These are phyloP conservation scores for Onygena corvina DNA, from an alignment of 2,329 filamentous ascomycete genomes.

Conservation along the genomic window DNA sequence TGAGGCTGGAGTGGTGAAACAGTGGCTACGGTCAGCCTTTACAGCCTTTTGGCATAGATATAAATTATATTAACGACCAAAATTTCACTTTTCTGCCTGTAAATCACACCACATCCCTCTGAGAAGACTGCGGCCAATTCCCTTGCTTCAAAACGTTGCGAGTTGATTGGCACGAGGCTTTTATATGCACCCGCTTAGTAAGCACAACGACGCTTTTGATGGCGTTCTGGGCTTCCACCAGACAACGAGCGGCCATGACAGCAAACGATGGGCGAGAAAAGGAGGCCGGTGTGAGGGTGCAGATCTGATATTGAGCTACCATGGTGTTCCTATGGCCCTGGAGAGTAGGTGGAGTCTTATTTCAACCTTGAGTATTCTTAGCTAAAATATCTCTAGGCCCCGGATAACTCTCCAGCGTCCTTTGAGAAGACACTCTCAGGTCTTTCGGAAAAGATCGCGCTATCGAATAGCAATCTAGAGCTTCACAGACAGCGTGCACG, in stretches of 20 bases:
- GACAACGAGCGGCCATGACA: not conserved
- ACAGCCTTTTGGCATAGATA: too few relatives aligned
- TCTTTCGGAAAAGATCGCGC: conserved; percentile 70
- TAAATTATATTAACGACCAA: too few relatives aligned
- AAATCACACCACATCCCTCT: too few relatives aligned
- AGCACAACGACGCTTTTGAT: too few relatives aligned
- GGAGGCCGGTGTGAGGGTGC: not conserved
- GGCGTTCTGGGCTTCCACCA: too few relatives aligned
- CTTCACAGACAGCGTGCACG: conserved; percentile 58
- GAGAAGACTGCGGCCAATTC: too few relatives aligned
- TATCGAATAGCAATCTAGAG: conserved; percentile 62
- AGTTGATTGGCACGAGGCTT: too few relatives aligned
- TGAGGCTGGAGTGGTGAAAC: too few relatives aligned
- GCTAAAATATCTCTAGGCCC: conserved; percentile 42
- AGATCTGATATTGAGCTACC: conserved; percentile 1
- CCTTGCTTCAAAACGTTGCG: too few relatives aligned
- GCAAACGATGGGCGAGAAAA: not conserved
- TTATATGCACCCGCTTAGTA: not conserved
- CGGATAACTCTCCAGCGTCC: conserved; percentile 70
- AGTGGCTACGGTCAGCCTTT: too few relatives aligned
- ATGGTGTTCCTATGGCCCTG: conserved; percentile 86
- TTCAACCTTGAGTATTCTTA: not conserved
- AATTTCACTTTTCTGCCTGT: too few relatives aligned
- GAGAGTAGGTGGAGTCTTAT: conserved; percentile 48
- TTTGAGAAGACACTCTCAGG: conserved; percentile 85